Evolutionary conservation across 1,284 basidiomycete genomes (phyloP).

Genomic region (Ceratobasidium sp.): DNA sequence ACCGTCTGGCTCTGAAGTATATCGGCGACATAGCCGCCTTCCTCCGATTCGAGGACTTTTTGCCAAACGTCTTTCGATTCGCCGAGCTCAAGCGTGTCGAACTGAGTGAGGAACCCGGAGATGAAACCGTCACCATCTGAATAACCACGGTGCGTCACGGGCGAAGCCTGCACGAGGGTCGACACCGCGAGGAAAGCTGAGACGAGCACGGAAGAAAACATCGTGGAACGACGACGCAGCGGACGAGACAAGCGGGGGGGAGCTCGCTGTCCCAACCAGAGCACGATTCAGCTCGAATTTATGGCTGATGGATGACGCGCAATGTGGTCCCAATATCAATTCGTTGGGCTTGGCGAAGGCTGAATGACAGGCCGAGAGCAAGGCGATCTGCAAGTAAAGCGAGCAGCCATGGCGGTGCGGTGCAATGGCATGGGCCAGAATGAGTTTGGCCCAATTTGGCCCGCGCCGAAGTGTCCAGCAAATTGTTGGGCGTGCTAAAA

Average conservation of each 20-base stretch:
- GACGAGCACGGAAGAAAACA: background rate
- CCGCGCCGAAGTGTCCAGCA: too few species aligned
- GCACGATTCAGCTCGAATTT: too few species aligned
- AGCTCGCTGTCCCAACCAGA: background rate
- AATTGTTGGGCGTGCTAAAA: too few species aligned
- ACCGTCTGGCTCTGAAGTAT: background rate
- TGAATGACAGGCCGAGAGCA: too few species aligned
- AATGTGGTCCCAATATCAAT: background rate
- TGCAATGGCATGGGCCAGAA: too few species aligned
- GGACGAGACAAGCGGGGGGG: background rate
- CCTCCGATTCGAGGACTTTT: background rate
- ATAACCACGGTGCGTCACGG: background rate
- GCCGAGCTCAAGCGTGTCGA: background rate
- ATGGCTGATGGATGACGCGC: background rate
- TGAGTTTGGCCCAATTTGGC: too few species aligned
- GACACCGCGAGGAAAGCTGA: background rate
- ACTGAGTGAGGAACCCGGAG: background rate
- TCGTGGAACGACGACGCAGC: background rate
- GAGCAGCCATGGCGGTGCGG: too few species aligned
- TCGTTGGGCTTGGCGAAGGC: background rate
- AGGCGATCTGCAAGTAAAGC: too few species aligned
- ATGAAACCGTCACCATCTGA: background rate
- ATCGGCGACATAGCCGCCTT: background rate
- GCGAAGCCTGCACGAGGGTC: background rate
- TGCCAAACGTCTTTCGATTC: background rate